These are phyloP conservation scores for Skeletonema marinoi DNA, from an alignment of 108 stramenopile species.

Conservation along the genomic window DNA sequence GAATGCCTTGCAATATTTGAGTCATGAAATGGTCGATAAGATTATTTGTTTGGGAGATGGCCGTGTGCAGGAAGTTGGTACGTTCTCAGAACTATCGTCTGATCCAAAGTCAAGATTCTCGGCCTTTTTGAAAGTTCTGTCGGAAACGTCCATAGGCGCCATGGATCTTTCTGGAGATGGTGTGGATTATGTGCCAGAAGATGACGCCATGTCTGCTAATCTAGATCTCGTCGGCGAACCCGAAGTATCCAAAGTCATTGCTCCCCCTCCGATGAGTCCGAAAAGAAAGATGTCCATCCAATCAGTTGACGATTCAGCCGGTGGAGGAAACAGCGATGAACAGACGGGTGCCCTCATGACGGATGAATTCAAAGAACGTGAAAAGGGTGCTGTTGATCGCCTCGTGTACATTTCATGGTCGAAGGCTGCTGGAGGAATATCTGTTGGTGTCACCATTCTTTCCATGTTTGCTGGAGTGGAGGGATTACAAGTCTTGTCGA, in stretches of 20 bases:
- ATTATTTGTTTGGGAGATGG: constrained; percentile 85
- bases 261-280: neutral
- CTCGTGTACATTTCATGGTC: constrained; percentile 79
- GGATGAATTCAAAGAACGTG: constrained; percentile 55
- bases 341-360: constrained; percentile 37
- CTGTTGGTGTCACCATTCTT: constrained; percentile 54
- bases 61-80: constrained; percentile 80
- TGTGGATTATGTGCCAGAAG: neutral
- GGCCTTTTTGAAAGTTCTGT: constrained; percentile 57
- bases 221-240: constrained; percentile 32
- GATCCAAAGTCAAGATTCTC: constrained; percentile 59
- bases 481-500: constrained; percentile 51
- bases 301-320: neutral
- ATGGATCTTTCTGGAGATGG: neutral
- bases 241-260: constrained; percentile 25
- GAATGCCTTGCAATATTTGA: constrained; percentile 91
- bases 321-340: constrained; percentile 1
- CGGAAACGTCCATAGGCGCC: constrained; percentile 40
- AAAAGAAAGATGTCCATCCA: constrained; percentile 16
- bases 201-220: constrained; percentile 16
- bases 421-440: constrained; percentile 78
- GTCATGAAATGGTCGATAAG: constrained; percentile 61
- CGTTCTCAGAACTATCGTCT: constrained; percentile 64
- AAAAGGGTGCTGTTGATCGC: constrained; percentile 52
- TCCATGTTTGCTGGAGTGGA: constrained; percentile 58